Conservation (phyloP, 129 eudicot genomes). For the Chrysanthemum makinoi region DNA sequence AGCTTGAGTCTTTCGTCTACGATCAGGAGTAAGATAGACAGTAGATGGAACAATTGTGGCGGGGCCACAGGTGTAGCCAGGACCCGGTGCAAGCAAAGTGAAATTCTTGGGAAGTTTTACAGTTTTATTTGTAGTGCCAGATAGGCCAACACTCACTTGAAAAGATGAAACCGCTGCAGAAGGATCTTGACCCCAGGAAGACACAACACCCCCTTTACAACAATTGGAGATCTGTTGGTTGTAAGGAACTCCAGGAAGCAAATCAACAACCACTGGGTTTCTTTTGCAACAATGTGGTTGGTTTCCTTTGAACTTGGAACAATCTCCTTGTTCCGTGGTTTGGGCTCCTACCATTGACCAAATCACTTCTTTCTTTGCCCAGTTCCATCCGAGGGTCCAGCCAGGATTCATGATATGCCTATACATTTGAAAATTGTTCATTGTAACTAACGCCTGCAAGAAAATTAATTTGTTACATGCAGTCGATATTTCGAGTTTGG, state of each 20-base stretch:
- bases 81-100: slow-evolving; percentile 72
- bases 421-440: slow-evolving; percentile 84
- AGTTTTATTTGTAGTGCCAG: slow-evolving; percentile 79
- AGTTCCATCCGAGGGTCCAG: slow-evolving; percentile 76
- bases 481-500: not conserved
- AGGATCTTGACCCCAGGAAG: slow-evolving; percentile 85
- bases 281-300: slow-evolving; percentile 75
- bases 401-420: slow-evolving; percentile 80
- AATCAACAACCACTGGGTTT: slow-evolving; percentile 63
- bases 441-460: slow-evolving; percentile 65
- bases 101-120: slow-evolving; percentile 76
- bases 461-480: not conserved
- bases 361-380: slow-evolving; percentile 86
- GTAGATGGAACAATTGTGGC: slow-evolving; percentile 80
- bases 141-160: slow-evolving; percentile 74
- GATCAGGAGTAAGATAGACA: slow-evolving; percentile 57
- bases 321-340: slow-evolving; percentile 83
- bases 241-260: slow-evolving; percentile 85
- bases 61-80: slow-evolving; percentile 87
- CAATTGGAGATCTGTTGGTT: slow-evolving; percentile 76
- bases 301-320: slow-evolving; percentile 78
- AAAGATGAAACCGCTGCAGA: slow-evolving; percentile 66
- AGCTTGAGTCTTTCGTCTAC: slow-evolving; percentile 83
- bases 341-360: slow-evolving; percentile 93
- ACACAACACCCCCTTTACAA: slow-evolving; percentile 76